Evolutionary conservation across 2,329 filamentous ascomycete genomes (phyloP), one percentile per base, ranked within the genome.

Genomic region (Phyllosticta citribraziliensis): DNA sequence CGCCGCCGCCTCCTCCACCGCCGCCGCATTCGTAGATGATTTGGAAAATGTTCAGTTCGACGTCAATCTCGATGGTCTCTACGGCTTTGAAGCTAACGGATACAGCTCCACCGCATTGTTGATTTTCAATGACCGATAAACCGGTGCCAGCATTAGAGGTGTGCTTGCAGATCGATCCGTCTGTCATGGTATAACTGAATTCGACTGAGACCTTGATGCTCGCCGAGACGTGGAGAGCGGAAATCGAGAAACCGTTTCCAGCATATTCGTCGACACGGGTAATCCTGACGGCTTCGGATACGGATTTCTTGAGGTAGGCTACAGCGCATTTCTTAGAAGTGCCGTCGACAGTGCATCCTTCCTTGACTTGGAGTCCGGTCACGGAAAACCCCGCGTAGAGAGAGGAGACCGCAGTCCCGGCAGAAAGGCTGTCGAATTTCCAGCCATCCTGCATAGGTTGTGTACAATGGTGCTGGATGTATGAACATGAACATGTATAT

Each of bases 61-160:
- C 81, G 67, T 82, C 81, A 79, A 89, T 94, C 68, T 75, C 76
- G 56, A 80, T 75, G 72, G 40, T 47, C n/a, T 47, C 14, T 0
- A 47, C 6, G 62, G 83, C 75, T 65, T 80, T 77, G 72, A 97
- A 86, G 60, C 83, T 85, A 64, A 97, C 91, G 62, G 84, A 86
- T 72, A 82, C 90, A 66, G 93, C 92, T 75, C 92, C 92, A 83
- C 91, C 93, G 73, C 93, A 97, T 81, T 97, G 91, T 64, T 79
- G 84, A 83, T 97, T 97, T 76, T 84, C 77, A 68, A 97, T 80
- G 55, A 82, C 83, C 62, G 84, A 86, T 69, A 89, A 89, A 17
- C 80, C 78, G 60, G 81, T 78, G 65, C 80, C 83, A 83, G 90
- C 95, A 58, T 80, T 71, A 66, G 83, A 79, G 64, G 84, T 85